These are phyloP conservation scores for Opeltia flavorubescens DNA, from an alignment of 495 filamentous ascomycete species.

Conservation along the genomic window DNA sequence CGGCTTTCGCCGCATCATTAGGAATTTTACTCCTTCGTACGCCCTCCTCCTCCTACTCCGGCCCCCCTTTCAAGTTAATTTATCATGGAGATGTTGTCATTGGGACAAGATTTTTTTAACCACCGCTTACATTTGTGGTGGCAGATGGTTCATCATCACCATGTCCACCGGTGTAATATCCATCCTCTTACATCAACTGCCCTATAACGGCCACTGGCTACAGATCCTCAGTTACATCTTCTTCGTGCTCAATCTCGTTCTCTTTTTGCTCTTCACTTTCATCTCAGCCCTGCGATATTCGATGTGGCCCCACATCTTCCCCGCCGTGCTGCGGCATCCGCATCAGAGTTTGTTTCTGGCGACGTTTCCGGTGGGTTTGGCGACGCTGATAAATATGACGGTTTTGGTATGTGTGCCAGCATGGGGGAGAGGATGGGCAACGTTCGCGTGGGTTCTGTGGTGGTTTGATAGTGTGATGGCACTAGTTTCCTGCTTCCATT, in stretches of 20 bases:
- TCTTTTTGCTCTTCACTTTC: conserved; percentile 26
- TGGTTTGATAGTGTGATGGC: conserved; percentile 42
- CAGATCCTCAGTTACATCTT: conserved; percentile 27
- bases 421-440: conserved; percentile 31
- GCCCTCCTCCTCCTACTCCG: not conserved
- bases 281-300: conserved; percentile 31
- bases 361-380: conserved; percentile 42
- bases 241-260: conserved; percentile 28
- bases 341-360: conserved; percentile 39
- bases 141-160: conserved; percentile 30
- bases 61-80: conserved; percentile 1
- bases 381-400: conserved; percentile 40
- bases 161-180: conserved; percentile 40
- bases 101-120: no score
- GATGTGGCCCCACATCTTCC: conserved; percentile 34
- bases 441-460: conserved; percentile 47
- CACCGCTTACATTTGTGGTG: no score
- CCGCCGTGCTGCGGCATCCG: conserved; percentile 36
- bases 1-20: no score
- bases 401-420: conserved; percentile 35
- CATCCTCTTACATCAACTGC: conserved; percentile 28
- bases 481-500: conserved; percentile 31
- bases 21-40: conserved; percentile 25
- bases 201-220: conserved; percentile 25
- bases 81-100: no score